A percentile compares a stretch with the other conserved stretches of the same genome.
Evolutionary conservation across 495 filamentous ascomycete genomes (phyloP).

Genomic region (Penicillium subrubescens): DNA sequence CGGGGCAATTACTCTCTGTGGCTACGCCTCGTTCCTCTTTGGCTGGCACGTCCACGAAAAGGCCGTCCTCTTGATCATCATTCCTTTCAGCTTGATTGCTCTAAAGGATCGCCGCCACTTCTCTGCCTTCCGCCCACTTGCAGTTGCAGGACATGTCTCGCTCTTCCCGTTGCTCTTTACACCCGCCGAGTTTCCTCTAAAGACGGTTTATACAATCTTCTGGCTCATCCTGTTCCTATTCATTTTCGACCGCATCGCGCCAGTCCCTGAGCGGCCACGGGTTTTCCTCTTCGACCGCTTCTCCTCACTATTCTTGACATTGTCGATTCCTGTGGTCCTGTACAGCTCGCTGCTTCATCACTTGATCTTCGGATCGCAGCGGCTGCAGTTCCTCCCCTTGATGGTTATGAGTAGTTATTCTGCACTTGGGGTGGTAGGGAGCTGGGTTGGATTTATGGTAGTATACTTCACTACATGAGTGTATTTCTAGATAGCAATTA

Average conservation of each 20-base stretch:
- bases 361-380: slow-evolving; percentile 72
- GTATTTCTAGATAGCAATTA: slow-evolving; percentile 1
- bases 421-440: slow-evolving; percentile 91
- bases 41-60: slow-evolving; percentile 99
- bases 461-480: slow-evolving; percentile 79
- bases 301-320: slow-evolving; percentile 80
- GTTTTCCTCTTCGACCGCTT: slow-evolving; percentile 90
- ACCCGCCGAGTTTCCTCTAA: slow-evolving; percentile 82
- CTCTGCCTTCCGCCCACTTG: slow-evolving; percentile 87
- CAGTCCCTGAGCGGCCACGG: slow-evolving; percentile 69
- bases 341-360: slow-evolving; percentile 87
- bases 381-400: slow-evolving; percentile 86
- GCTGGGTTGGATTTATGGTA: slow-evolving; percentile 94
- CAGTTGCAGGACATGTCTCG: slow-evolving; percentile 91
- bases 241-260: slow-evolving; percentile 84
- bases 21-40: slow-evolving; percentile 94
- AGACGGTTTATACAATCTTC: slow-evolving; percentile 88
- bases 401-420: slow-evolving; percentile 98
- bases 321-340: slow-evolving; percentile 84
- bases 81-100: slow-evolving; percentile 93
- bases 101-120: slow-evolving; percentile 90
- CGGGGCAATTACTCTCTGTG: slow-evolving; percentile 89
- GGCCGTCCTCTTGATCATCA: slow-evolving; percentile 89
- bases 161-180: slow-evolving; percentile 95
- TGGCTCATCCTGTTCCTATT: slow-evolving; percentile 88